A percentile compares a stretch with the other conserved stretches of the same genome.
Evolutionary conservation across 1,139 yeast genomes (phyloP).

Genomic region (Debaryomyces robertsiae): DNA sequence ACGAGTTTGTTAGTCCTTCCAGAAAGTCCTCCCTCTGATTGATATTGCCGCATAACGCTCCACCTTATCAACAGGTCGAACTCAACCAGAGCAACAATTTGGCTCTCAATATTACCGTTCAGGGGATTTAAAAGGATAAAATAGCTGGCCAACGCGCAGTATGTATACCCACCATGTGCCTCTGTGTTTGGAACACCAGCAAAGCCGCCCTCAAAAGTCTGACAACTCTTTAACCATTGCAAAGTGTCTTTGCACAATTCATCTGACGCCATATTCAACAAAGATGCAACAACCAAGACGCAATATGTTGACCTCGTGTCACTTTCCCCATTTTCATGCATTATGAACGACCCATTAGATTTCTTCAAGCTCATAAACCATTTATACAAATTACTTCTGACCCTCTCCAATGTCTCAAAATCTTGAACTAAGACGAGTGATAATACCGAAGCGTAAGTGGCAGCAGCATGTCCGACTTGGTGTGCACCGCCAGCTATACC

Average conservation of each 20-base stretch:
- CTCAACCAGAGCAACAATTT: constrained; percentile 30
- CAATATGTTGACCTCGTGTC: constrained; percentile 91
- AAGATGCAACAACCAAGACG: constrained; percentile 71
- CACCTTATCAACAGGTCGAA: constrained; percentile 55
- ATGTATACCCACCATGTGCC: constrained; percentile 97
- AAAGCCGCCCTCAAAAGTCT: constrained; percentile 95
- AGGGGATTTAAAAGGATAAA: constrained; percentile 42
- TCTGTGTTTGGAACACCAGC: constrained; percentile 81
- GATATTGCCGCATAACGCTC: constrained; percentile 69
- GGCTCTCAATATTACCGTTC: constrained; percentile 20
- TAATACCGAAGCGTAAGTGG: constrained; percentile 77
- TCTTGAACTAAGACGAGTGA: constrained; percentile 60
- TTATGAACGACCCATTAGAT: constrained; percentile 69
- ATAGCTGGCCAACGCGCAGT: constrained; percentile 80
- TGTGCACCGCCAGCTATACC: constrained; percentile 86
- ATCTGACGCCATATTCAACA: constrained; percentile 64
- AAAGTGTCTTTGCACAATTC: constrained; percentile 57
- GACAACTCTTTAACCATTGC: constrained; percentile 71
- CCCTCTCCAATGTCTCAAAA: constrained; percentile 28
- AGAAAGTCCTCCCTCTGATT: constrained; percentile 78
- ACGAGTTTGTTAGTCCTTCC: constrained; percentile 94
- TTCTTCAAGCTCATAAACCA: constrained; percentile 74
- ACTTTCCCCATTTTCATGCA: constrained; percentile 79
- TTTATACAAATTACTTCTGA: constrained; percentile 43
- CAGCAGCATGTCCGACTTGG: constrained; percentile 83